phyloP scores from a whole-genome alignment of 768 basidiomycete species.

The Pilatotrama ljubarskyi region DNA sequence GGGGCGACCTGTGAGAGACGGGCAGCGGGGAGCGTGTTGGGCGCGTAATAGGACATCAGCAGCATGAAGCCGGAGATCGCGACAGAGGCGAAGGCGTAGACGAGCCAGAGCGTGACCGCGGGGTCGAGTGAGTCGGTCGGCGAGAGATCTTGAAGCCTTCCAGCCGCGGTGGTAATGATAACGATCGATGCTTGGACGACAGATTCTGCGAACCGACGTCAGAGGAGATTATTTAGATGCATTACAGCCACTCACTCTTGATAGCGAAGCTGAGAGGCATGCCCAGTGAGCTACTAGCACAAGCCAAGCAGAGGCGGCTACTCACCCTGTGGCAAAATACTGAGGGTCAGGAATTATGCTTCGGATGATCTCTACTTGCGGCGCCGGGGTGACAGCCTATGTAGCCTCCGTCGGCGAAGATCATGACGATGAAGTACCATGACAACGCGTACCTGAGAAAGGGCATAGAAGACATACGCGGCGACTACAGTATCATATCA shows the following conservation, averaged over 20 bases:
- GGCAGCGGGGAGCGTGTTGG: conserved; percentile 38
- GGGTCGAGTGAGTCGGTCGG: conserved; percentile 37
- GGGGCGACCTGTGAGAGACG: conserved; percentile 41
- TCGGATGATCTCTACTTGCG: conserved; percentile 41
- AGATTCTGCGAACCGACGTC: conserved; percentile 33
- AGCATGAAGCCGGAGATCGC: conserved; percentile 37
- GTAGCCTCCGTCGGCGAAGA: not conserved
- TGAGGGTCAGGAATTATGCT: conserved; percentile 43
- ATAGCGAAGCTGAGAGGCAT: conserved; percentile 36
- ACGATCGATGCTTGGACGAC: conserved; percentile 44
- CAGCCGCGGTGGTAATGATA: conserved; percentile 44
- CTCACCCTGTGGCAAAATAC: conserved; percentile 43
- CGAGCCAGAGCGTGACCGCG: conserved; percentile 41
- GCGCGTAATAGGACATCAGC: conserved; percentile 29
- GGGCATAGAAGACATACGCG: conserved; percentile 44
- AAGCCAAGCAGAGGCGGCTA: not conserved
- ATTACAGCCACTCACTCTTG: conserved; percentile 37
- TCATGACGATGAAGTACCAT: not conserved
- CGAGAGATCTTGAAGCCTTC: conserved; percentile 41
- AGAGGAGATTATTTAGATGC: not conserved
- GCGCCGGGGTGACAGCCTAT: conserved; percentile 37
- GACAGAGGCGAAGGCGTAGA: conserved; percentile 40
- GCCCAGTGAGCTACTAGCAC: too few relatives aligned
- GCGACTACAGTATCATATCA: conserved; percentile 30
- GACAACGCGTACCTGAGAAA: conserved; percentile 40